Percentiles rank a stretch among this genome's conserved stretches.
phyloP scores from a whole-genome alignment of 2,329 filamentous ascomycete genomes.

The Chaetomium sp. region DNA sequence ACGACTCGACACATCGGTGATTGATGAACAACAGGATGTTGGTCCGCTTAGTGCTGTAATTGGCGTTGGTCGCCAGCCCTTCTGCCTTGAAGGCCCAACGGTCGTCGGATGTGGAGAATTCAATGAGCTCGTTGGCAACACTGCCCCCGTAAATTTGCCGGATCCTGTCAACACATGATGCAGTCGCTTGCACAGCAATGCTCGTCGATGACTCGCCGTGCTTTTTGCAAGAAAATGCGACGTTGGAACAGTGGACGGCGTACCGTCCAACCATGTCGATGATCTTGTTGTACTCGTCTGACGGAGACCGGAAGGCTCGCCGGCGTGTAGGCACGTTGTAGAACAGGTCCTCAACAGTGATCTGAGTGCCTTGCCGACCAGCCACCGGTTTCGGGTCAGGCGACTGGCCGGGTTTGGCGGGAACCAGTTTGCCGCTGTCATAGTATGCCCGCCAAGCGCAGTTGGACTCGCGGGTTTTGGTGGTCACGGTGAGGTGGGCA shows the following conservation, averaged over 20 bases:
- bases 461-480: slow-evolving; percentile 79
- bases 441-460: slow-evolving; percentile 91
- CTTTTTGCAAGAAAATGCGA: slow-evolving; percentile 95
- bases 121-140: slow-evolving; percentile 82
- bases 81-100: slow-evolving; percentile 79
- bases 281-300: slow-evolving; percentile 97
- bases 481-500: slow-evolving; percentile 90
- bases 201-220: slow-evolving; percentile 80
- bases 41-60: slow-evolving; percentile 88
- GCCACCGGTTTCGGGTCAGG: slow-evolving; percentile 82
- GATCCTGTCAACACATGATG: slow-evolving; percentile 73
- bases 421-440: slow-evolving; percentile 70
- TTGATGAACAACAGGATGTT: slow-evolving; percentile 91
- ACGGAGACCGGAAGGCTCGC: slow-evolving; percentile 80
- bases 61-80: slow-evolving; percentile 84
- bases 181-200: slow-evolving; percentile 68
- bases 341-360: slow-evolving; percentile 93
- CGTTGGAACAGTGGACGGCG: slow-evolving; percentile 82
- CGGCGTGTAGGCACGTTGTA: slow-evolving; percentile 90
- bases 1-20: slow-evolving; percentile 86
- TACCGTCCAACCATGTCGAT: slow-evolving; percentile 91
- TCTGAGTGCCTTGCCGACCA: slow-evolving; percentile 84
- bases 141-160: slow-evolving; percentile 79
- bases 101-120: slow-evolving; percentile 63
- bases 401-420: slow-evolving; percentile 80